Evolutionary conservation across 345 rosid species (phyloP).

Genomic region (Syzygium oleosum): DNA sequence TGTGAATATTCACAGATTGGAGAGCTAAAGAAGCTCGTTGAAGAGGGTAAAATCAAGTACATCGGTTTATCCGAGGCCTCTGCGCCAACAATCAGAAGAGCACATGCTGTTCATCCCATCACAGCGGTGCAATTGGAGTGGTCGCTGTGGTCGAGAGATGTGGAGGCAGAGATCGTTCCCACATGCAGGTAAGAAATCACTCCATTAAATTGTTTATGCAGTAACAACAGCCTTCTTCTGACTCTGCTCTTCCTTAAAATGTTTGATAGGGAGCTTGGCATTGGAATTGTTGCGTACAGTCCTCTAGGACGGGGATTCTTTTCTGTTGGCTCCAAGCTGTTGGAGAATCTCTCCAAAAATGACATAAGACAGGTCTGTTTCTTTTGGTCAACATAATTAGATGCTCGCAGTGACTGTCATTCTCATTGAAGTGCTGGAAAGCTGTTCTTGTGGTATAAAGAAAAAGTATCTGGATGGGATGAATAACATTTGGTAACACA

Average conservation of each 20-base stretch:
- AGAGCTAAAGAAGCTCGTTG: too few relatives aligned
- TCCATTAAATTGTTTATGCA: background rate
- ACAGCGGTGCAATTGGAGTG: conserved; percentile 73
- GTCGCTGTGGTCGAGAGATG: conserved; percentile 86
- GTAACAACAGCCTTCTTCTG: background rate
- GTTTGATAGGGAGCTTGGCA: conserved; percentile 58
- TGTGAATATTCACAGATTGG: too few relatives aligned
- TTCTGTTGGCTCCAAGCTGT: conserved; percentile 52
- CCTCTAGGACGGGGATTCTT: conserved; percentile 65
- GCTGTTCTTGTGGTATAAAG: background rate
- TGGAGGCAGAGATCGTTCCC: conserved; percentile 58
- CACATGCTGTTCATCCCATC: conserved; percentile 74
- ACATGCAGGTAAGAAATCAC: conserved; percentile 13
- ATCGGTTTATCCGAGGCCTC: conserved; percentile 82
- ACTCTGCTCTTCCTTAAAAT: background rate
- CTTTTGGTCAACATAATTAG: background rate
- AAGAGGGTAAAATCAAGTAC: too few relatives aligned
- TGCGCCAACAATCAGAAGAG: conserved; percentile 71
- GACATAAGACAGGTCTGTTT: conserved; percentile 42
- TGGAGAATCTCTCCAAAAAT: conserved; percentile 27
- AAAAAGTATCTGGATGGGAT: background rate
- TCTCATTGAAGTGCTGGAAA: background rate
- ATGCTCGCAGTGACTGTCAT: background rate
- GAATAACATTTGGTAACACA: too few relatives aligned
- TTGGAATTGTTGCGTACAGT: conserved; percentile 68